Conservation (phyloP, 2,329 filamentous ascomycete genomes). For the Fusarium succisae region DNA sequence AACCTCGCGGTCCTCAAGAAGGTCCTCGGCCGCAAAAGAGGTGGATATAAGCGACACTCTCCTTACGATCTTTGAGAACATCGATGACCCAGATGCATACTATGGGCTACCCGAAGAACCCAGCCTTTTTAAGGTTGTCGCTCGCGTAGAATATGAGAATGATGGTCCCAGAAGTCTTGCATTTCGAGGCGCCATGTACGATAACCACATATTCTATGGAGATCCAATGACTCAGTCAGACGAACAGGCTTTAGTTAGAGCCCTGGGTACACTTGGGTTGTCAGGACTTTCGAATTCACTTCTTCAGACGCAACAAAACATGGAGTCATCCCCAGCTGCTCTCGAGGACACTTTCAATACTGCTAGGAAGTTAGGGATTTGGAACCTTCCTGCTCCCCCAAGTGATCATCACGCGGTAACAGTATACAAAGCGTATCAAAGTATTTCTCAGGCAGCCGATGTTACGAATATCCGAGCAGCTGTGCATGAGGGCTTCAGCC, state of each 20-base stretch:
- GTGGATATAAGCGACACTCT: conserved; percentile 73
- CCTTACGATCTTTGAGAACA: conserved; percentile 85
- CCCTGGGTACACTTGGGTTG: conserved; percentile 82
- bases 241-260: conserved; percentile 75
- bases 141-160: conserved; percentile 87
- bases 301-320: conserved; percentile 71
- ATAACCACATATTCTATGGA: conserved; percentile 77
- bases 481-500: conserved; percentile 70
- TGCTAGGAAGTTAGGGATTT: conserved; percentile 85
- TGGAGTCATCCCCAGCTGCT: conserved; percentile 65
- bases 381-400: conserved; percentile 84
- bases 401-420: conserved; percentile 72
- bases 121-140: conserved; percentile 79
- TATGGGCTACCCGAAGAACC: conserved; percentile 87
- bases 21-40: conserved; percentile 68
- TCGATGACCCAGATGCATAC: conserved; percentile 96
- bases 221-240: conserved; percentile 67
- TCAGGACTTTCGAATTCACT: conserved; percentile 87
- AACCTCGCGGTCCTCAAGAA: conserved; percentile 65
- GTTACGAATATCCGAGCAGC: conserved; percentile 61
- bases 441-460: conserved; percentile 73
- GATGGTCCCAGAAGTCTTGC: conserved; percentile 88
- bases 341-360: conserved; percentile 80
- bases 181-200: conserved; percentile 90
- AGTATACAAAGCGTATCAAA: conserved; percentile 84